Evolutionary conservation across 768 basidiomycete genomes (phyloP), one percentile per base, ranked within the genome.

Genomic region (Termitomyces sp.): DNA sequence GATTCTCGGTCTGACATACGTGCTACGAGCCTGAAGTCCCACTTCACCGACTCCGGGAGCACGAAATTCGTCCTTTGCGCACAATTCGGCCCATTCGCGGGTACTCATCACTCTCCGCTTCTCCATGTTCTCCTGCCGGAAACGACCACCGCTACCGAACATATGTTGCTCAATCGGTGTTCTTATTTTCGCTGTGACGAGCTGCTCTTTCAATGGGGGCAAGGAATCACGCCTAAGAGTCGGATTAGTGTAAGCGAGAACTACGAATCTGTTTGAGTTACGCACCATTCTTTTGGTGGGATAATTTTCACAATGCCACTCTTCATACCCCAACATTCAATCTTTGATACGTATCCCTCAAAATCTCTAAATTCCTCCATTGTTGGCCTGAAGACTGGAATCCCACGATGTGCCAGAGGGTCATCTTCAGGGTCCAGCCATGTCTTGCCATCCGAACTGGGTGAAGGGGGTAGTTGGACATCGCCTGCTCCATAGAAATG

Each of bases 281-380:
- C 59, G 36, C 49, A 93, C 95, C 95, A 98, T 79, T 96, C 91
- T 66, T 85, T 84, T 5, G 96, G 96, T 33, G 96, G 96, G 60
- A 99, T 89, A 62, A 99, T 85, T 74, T 99, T 99, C 61, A 95
- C 89, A 63, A 98, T 96, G 26, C 97, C 97, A 63, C 93, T 94
- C 58, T 79, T 79, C 69, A 79, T 82, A 1, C 97, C 97, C 93
- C 97, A 99, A 61, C 85, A 82, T 70, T 95, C 93, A 48, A 98
- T 81, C 61, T 75, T 84, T 63, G 83, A 87, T 82, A 97, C 88
- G 71, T 93, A 98, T 12, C 69, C 87, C 68, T 99, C 96, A 71
- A 98, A 98, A 73, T 95, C 91, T 61, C 78, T 71, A 66, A 97
- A 97, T 66, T 98, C 93, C 53, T 88, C 87, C 85, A 95, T 89